A percentile compares a stretch with the other conserved stretches of the same genome.
phyloP scores from a whole-genome alignment of 306 rosid species.

The Rosa lucieae region DNA sequence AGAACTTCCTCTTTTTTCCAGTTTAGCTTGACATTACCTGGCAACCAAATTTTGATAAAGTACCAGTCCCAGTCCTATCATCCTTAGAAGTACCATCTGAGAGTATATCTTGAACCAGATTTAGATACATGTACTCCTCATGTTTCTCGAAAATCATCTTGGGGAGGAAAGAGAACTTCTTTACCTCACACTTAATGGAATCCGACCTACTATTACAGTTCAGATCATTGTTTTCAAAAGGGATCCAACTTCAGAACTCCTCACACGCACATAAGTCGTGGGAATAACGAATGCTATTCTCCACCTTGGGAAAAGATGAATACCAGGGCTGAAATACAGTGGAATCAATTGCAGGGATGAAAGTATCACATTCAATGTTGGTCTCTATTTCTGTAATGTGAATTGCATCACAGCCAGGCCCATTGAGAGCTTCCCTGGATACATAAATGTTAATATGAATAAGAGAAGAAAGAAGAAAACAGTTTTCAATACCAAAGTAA shows the following conservation, averaged over 20 bases:
- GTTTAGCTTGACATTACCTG: conserved; percentile 56
- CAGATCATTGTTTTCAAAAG: conserved; percentile 44
- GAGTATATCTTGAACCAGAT: conserved; percentile 75
- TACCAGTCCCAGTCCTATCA: conserved; percentile 97
- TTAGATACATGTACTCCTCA: conserved; percentile 78
- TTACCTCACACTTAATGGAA: conserved; percentile 54
- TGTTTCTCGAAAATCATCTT: conserved; percentile 78
- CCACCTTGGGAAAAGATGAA: conserved; percentile 82
- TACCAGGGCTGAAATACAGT: conserved; percentile 87
- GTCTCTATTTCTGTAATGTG: conserved; percentile 84
- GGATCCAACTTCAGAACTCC: conserved; percentile 55
- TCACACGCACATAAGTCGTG: conserved; percentile 77
- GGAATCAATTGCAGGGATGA: conserved; percentile 67
- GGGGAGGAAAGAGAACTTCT: conserved; percentile 82
- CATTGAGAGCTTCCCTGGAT: conserved; percentile 84
- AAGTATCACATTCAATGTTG: conserved; percentile 75
- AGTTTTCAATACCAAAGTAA: conserved; percentile 14
- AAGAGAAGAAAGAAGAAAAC: conserved; percentile 15
- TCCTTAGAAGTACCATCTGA: conserved; percentile 77
- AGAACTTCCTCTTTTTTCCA: neutral
- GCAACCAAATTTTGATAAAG: conserved; percentile 87
- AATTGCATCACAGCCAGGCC: conserved; percentile 84
- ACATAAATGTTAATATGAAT: conserved; percentile 25
- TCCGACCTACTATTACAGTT: conserved; percentile 31
- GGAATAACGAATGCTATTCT: conserved; percentile 61